A percentile compares a stretch with the other conserved stretches of the same genome.
Evolutionary conservation across 1,139 yeast species (phyloP).

Genomic region (Yamadazyma dushanensis): DNA sequence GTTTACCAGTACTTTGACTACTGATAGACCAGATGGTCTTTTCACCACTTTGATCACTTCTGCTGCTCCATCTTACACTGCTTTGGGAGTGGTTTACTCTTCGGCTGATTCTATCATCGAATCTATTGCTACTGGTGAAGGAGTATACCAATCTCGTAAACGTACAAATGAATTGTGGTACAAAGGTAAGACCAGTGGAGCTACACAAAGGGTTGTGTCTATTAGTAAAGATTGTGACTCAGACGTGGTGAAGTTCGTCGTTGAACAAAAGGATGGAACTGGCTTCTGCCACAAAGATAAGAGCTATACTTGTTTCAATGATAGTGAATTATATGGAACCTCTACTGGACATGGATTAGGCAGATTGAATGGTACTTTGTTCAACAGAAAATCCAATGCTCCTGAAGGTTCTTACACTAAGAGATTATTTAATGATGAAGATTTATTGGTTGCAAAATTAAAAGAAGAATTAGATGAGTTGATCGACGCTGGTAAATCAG

Average conservation of each 20-base stretch:
- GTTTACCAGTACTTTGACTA: constrained; percentile 56
- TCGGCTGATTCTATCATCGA: constrained; percentile 78
- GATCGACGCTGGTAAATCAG: constrained; percentile 68
- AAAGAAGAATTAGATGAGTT: constrained; percentile 96
- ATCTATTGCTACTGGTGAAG: constrained; percentile 78
- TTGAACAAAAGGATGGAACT: constrained; percentile 68
- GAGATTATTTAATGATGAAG: constrained; percentile 77
- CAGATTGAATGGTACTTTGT: constrained; percentile 66
- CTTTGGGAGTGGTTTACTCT: constrained; percentile 90
- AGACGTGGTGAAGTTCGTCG: constrained; percentile 84
- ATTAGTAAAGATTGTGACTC: constrained; percentile 87
- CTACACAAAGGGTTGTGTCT: constrained; percentile 72
- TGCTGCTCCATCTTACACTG: constrained; percentile 45
- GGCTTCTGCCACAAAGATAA: constrained; percentile 92
- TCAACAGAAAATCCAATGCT: constrained; percentile 55
- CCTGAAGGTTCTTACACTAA: constrained; percentile 93
- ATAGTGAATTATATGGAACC: constrained; percentile 31
- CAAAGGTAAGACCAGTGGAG: constrained; percentile 94
- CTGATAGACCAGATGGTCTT: constrained; percentile 87
- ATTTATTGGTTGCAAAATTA: constrained; percentile 78
- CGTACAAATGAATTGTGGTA: constrained; percentile 86
- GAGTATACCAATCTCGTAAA: constrained; percentile 91
- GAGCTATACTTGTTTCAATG: constrained; percentile 69
- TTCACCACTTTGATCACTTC: constrained; percentile 85
- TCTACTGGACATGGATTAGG: constrained; percentile 63